A percentile compares a stretch with the other conserved stretches of the same genome.
Conservation (phyloP, 768 basidiomycete species). For the Tulasnella sp. region DNA sequence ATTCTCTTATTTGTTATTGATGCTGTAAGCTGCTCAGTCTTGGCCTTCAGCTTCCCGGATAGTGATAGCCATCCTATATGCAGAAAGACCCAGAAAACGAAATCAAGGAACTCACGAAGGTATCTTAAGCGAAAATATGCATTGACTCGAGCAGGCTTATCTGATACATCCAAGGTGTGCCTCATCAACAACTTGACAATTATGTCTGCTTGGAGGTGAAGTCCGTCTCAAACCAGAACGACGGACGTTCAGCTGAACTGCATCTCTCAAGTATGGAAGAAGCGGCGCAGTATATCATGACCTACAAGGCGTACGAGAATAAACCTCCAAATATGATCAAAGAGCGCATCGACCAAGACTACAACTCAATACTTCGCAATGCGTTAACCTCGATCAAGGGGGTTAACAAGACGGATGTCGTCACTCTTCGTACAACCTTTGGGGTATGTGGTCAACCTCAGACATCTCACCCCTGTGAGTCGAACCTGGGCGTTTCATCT, state of each 20-base stretch:
- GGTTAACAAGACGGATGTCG: slow-evolving; percentile 96
- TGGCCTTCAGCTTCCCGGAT: neutral
- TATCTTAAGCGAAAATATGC: slow-evolving; percentile 18
- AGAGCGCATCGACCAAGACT: slow-evolving; percentile 85
- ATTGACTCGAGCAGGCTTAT: neutral
- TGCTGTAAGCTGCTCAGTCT: slow-evolving; percentile 44
- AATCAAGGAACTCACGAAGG: slow-evolving; percentile 88
- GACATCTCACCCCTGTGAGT: neutral
- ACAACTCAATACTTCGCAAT: slow-evolving; percentile 65
- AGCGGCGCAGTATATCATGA: slow-evolving; percentile 80
- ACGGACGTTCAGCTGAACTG: neutral
- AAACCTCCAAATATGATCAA: slow-evolving; percentile 90
- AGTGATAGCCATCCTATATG: neutral
- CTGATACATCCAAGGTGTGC: slow-evolving; percentile 42
- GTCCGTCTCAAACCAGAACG: neutral
- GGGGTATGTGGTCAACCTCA: slow-evolving; percentile 54
- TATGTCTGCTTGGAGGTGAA: slow-evolving; percentile 84
- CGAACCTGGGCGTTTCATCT: neutral
- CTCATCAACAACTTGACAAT: slow-evolving; percentile 89
- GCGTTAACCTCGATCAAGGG: slow-evolving; percentile 81
- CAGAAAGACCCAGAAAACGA: slow-evolving; percentile 11
- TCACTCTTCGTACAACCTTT: slow-evolving; percentile 82
- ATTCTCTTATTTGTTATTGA: slow-evolving; percentile 86
- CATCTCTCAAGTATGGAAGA: slow-evolving; percentile 62
- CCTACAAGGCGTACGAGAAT: slow-evolving; percentile 89